Evolutionary conservation across 164 flowering plant species (phyloP), one percentile per base, ranked within the genome.

Genomic region (Taxillus chinensis): DNA sequence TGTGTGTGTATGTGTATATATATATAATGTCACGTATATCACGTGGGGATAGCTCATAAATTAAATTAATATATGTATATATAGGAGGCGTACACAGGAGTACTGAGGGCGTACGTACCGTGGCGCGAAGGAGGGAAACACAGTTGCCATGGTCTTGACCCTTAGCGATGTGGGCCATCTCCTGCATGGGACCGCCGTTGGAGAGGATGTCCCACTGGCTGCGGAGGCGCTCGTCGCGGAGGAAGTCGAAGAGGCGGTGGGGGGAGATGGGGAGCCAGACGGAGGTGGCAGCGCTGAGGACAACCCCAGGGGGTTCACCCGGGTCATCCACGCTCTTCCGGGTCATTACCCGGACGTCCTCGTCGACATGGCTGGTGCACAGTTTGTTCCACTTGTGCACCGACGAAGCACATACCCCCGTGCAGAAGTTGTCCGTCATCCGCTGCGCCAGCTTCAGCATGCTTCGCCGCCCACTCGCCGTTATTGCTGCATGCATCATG

Each of bases 121-220:
- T 83, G 46, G 95, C 86, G 2, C 98, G 86, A 2, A 92, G 93
- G 53, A 92, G 95, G 41, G 95, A 90, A 71, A 92, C 97, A 68
- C 89, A 88, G 82, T 92, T 92, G 79, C 96, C 96, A 17, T 81
- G 92, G 67, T 92, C 90, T 64, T 86, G 98, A 65, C 98, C 98
- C 64, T 92, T 92, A 74, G 90, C 92, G 13, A 92, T 84, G 75
- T 85, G 96, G 55, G 92, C 90, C 96, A 92, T 90, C 67, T 90
- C 95, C 67, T 90, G 98, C 98, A 92, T 92, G 45, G 98, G 98
- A 9, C 96, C 98, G 48, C 98, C 98, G 61, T 92, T 92, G 38
- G 98, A 92, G 4, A 92, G 69, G 3, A 92, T 92, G 77, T 92
- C 98, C 98, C 98, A 92, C 79, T 90, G 92, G 75, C 95, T 83